Evolutionary conservation across 345 rosid genomes (phyloP).

Genomic region (Gossypium herbaceum): DNA sequence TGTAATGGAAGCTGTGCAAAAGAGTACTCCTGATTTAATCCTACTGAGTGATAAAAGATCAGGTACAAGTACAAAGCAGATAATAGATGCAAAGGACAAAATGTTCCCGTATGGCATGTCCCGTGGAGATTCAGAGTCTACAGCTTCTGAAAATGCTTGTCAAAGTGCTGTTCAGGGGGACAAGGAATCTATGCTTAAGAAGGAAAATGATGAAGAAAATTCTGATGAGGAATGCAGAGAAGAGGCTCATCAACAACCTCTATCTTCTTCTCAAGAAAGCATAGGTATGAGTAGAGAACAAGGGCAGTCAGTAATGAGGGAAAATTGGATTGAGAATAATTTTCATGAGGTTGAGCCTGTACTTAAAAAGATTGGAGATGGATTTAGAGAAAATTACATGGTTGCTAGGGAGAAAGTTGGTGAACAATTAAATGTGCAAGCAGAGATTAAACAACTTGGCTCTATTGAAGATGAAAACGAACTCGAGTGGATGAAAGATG

Average conservation of each 20-base stretch:
- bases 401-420: slow-evolving; percentile 59
- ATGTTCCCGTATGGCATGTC: slow-evolving; percentile 5
- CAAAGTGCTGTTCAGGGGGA: slow-evolving; percentile 23
- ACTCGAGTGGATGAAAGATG: slow-evolving; percentile 89
- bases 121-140: slow-evolving; percentile 27
- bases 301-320: slow-evolving; percentile 27
- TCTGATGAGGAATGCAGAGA: slow-evolving; percentile 9
- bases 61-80: slow-evolving; percentile 23
- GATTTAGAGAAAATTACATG: slow-evolving; percentile 69
- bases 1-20: slow-evolving; percentile 19
- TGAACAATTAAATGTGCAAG: slow-evolving; percentile 25
- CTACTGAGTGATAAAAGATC: slow-evolving; percentile 19
- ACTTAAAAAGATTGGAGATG: slow-evolving; percentile 57
- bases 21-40: slow-evolving; percentile 21
- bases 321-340: slow-evolving; percentile 65
- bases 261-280: slow-evolving; percentile 13
- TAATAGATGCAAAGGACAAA: slow-evolving; percentile 21
- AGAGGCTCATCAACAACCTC: slow-evolving; percentile 17
- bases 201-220: slow-evolving; percentile 24
- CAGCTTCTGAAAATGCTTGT: slow-evolving; percentile 21
- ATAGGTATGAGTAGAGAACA: slow-evolving; percentile 23
- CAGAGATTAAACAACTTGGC: slow-evolving; percentile 43
- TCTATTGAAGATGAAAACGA: slow-evolving; percentile 48
- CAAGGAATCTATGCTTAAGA: slow-evolving; percentile 20
- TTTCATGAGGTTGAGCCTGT: slow-evolving; percentile 67